A percentile compares a stretch with the other conserved stretches of the same genome.
phyloP scores from a whole-genome alignment of 2,329 filamentous ascomycete genomes.

The Trichophyton simii region DNA sequence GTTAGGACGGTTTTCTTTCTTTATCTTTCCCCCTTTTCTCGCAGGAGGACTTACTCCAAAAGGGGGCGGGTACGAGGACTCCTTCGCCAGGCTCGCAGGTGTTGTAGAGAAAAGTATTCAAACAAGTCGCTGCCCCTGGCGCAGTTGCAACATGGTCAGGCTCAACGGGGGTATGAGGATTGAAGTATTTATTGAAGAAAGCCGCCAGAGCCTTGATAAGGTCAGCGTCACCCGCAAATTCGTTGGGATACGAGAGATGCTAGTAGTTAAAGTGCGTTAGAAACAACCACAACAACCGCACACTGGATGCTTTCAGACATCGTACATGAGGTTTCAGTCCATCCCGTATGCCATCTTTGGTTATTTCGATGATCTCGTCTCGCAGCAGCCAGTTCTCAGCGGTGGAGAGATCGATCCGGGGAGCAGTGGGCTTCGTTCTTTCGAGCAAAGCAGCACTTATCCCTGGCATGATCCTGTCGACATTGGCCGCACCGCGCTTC shows the following conservation, averaged over 20 bases:
- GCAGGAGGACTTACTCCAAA: background rate
- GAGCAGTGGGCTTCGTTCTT: background rate
- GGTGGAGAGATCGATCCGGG: background rate
- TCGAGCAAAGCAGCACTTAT: background rate
- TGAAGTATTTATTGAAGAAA: background rate
- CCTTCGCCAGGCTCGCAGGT: background rate
- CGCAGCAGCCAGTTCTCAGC: background rate
- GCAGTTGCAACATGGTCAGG: background rate
- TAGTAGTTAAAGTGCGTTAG: background rate
- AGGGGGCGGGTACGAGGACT: background rate
- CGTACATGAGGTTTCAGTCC: background rate
- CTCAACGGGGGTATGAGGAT: background rate
- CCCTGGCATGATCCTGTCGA: background rate
- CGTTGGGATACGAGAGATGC: background rate
- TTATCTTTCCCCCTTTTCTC: background rate
- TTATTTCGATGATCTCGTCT: background rate
- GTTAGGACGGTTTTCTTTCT: background rate
- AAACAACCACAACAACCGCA: background rate
- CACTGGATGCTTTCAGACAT: background rate
- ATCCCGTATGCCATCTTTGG: background rate
- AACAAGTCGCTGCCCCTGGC: background rate
- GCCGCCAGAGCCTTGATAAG: background rate
- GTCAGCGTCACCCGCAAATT: background rate
- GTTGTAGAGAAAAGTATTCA: background rate
- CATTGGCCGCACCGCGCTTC: background rate